Base-by-base conservation (phyloP, 1,139 yeast species). In the Chernovozyma aurita region DNA sequence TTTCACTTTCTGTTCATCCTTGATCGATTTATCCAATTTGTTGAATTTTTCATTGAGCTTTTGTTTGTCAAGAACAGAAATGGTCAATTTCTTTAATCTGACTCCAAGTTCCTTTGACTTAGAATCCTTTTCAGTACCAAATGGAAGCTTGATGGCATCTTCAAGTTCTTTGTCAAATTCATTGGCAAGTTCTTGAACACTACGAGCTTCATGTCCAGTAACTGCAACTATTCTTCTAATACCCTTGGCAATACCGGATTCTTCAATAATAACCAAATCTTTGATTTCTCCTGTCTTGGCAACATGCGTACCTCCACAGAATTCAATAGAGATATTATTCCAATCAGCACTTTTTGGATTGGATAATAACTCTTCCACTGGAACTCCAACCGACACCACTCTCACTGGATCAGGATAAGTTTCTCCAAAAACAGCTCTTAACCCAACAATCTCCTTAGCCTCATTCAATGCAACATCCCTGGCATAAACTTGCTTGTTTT, bases 231-330 rank as follows among this genome's bases (percentile, higher is more conserved):
- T 85, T 74, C 99, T 87, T 68, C 99, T 80, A 45, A 86, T 87
- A 63, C 99, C 99, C 70, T 92, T 92, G 44, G 98, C 97, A 61
- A 92, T 92, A 65, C 98, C 98, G 44, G 88, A 78, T 65, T 92
- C 99, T 70, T 92, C 99, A 46, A 83, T 70, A 39, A 92, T 76
- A 31, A 92, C 85, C 47, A 92, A 78, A 50, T 85, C 92, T 62
- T 88, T 88, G 59, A 92, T 94, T 45, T 92, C 98, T 42, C 92
- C 85, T 17, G 98, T 90, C 61, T 83, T 82, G 37, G 78, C 76
- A 46, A 92, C 97, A 55, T 92, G 99, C 14, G 98, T 92, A 64
- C 99, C 99, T 65, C 99, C 99, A 66, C 99, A 92, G 73, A 92
- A 90, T 67, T 94, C 99, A 49, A 94, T 73, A 4, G 97, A 86